Conservation (phyloP, 176 grass and related monocot genomes). For the Ensete glaucum region DNA sequence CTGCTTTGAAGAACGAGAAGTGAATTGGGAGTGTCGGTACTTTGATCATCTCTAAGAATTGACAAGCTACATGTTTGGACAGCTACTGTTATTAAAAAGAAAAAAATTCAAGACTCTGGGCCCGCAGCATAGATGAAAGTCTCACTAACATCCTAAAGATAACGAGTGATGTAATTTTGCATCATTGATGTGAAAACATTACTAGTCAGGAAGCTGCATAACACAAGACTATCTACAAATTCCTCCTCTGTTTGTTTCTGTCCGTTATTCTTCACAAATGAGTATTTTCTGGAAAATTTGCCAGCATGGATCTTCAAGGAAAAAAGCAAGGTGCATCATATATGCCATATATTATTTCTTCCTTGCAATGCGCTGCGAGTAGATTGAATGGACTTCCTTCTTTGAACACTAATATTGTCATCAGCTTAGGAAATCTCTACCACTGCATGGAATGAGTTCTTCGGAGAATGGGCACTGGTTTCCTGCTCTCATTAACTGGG, state of each 20-base stretch:
- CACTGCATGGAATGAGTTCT: conserved; percentile 7
- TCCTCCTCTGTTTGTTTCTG: too few species aligned
- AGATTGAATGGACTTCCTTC: neutral
- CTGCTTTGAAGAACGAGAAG: too few species aligned
- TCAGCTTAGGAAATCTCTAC: neutral
- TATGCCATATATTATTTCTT: neutral
- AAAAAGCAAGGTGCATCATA: neutral
- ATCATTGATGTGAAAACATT: neutral
- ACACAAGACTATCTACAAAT: neutral
- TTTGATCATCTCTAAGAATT: too few species aligned
- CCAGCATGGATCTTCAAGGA: neutral
- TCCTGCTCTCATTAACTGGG: conserved; percentile 3
- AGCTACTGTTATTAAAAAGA: too few species aligned
- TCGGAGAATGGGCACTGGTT: neutral
- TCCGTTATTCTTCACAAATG: too few species aligned
- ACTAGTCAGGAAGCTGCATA: neutral
- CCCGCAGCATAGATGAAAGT: too few species aligned
- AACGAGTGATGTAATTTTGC: too few species aligned
- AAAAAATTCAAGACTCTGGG: too few species aligned
- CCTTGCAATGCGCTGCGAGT: neutral
- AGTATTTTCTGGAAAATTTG: too few species aligned
- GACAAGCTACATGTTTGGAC: too few species aligned
- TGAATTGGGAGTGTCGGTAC: too few species aligned
- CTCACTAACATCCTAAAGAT: too few species aligned
- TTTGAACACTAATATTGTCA: neutral